Evolutionary conservation across 306 rosid species (phyloP), one percentile per base, ranked within the genome.

Genomic region (Abrus pulchellus): DNA sequence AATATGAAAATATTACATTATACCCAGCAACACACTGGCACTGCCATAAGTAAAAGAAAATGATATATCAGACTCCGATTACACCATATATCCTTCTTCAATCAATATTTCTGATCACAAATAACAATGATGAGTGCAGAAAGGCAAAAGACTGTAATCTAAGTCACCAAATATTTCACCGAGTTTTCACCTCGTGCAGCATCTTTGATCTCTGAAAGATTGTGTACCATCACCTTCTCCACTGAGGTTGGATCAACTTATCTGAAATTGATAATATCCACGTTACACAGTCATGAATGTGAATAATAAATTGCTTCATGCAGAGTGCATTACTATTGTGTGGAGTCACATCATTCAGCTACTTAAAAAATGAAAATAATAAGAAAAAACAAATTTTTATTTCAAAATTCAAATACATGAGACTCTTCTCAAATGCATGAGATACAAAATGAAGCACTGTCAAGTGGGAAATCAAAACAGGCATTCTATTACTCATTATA

Each of bases 181-280:
- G 27, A 9, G 13, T 30, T 41, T 66, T 28, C 1, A 66, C 34
- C n/a, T 66, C 72, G 1, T 66, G 13, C 53, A 41, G 14, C 14
- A 66, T 66, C 53, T 66, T 43, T 66, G 14, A 66, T 41, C 53
- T 43, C 6, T 43, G 8, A 65, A 14, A 57, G 7, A 73, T 43
- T 9, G 14, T 54, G 65, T 28, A 34, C 3, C 66, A 30, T 85
- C 85, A 88, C 80, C 89, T 88, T 79, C 74, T 88, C 91, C 89
- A 85, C 70, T 74, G 80, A 59, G 88, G 88, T 80, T 86, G 74
- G n/a, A 63, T 76, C 50, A 79, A 68, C 84, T 76, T 85, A 60
- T 76, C 91, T 88, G 85, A 85, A 82, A 85, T 57, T 76, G 44
- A 64, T 36, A 75, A 66, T 27, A 66, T 41, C 55, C 68, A 62